Percentiles rank a stretch among this genome's conserved stretches.
phyloP scores from a whole-genome alignment of 2,329 filamentous ascomycete species.

The Thermothelomyces thermophilus region DNA sequence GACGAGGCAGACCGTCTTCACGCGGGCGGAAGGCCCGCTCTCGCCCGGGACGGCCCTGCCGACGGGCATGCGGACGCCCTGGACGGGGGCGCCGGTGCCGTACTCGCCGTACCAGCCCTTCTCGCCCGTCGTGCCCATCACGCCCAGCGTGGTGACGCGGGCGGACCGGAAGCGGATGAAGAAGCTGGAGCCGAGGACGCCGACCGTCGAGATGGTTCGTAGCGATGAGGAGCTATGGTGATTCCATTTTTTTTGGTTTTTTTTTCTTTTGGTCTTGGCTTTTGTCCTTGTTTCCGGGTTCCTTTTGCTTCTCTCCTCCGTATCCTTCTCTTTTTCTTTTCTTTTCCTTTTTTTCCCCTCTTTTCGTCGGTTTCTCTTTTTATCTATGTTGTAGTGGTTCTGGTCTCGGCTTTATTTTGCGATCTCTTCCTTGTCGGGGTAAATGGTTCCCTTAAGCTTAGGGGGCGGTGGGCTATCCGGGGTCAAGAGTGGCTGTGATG shows the following conservation, averaged over 20 bases:
- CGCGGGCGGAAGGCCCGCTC: constrained; percentile 42
- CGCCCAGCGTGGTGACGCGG: constrained; percentile 65
- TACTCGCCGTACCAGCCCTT: constrained; percentile 77
- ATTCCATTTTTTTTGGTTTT: neutral
- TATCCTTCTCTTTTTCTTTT: neutral
- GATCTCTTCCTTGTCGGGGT: neutral
- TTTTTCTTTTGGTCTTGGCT: neutral
- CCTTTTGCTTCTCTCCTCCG: neutral
- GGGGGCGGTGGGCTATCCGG: neutral
- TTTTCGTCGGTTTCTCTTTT: neutral
- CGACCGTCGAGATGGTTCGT: constrained; percentile 55
- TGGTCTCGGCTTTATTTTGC: neutral
- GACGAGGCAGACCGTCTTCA: constrained; percentile 61
- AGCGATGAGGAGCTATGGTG: constrained; percentile 60
- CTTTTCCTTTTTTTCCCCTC: neutral
- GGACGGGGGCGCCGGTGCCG: constrained; percentile 55
- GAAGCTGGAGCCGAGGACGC: constrained; percentile 57
- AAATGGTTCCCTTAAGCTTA: neutral
- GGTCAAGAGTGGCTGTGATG: neutral
- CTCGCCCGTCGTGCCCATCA: constrained; percentile 67
- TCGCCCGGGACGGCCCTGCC: constrained; percentile 51
- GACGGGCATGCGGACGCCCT: constrained; percentile 54
- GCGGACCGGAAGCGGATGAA: constrained; percentile 64
- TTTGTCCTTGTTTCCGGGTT: neutral
- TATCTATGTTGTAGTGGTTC: neutral